Conservation (phyloP, 805 yeast species). For the Scheffersomyces stipitis region DNA sequence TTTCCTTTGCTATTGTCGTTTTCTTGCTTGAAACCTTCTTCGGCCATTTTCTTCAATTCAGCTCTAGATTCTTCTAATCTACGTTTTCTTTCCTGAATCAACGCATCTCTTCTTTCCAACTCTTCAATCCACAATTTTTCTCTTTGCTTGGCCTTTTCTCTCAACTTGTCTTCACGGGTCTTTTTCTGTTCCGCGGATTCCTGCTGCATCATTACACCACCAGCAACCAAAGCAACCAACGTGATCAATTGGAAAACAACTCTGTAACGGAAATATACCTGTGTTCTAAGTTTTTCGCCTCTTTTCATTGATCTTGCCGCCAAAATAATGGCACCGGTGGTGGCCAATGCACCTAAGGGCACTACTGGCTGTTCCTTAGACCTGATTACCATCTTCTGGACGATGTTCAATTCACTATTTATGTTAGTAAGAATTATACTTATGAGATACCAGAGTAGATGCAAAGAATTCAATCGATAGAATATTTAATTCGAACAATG, state of each 20-base stretch:
- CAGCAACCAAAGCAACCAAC: slow-evolving; percentile 75
- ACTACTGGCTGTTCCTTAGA: slow-evolving; percentile 87
- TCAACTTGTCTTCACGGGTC: slow-evolving; percentile 61
- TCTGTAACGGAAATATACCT: slow-evolving; percentile 86
- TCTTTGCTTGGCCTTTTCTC: slow-evolving; percentile 80
- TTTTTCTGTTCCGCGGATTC: slow-evolving; percentile 45
- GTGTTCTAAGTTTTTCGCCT: slow-evolving; percentile 76
- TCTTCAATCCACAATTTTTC: slow-evolving; percentile 88
- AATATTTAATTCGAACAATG: neutral
- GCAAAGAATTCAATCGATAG: neutral
- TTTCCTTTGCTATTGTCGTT: too few species aligned
- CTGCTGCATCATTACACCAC: slow-evolving; percentile 67
- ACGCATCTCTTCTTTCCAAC: slow-evolving; percentile 80
- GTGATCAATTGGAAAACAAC: slow-evolving; percentile 86
- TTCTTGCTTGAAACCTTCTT: slow-evolving; percentile 34
- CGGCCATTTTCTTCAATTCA: slow-evolving; percentile 35
- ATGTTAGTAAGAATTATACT: slow-evolving; percentile 14
- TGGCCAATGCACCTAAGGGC: slow-evolving; percentile 76
- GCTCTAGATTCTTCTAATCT: slow-evolving; percentile 64
- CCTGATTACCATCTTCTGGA: slow-evolving; percentile 58
- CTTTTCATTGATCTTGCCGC: slow-evolving; percentile 74
- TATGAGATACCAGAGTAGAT: slow-evolving; percentile 2
- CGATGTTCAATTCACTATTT: slow-evolving; percentile 40
- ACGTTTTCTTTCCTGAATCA: slow-evolving; percentile 62
- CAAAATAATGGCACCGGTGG: slow-evolving; percentile 75